Evolutionary conservation across 805 yeast species (phyloP).

Genomic region (Sugiyamaella marilandica): DNA sequence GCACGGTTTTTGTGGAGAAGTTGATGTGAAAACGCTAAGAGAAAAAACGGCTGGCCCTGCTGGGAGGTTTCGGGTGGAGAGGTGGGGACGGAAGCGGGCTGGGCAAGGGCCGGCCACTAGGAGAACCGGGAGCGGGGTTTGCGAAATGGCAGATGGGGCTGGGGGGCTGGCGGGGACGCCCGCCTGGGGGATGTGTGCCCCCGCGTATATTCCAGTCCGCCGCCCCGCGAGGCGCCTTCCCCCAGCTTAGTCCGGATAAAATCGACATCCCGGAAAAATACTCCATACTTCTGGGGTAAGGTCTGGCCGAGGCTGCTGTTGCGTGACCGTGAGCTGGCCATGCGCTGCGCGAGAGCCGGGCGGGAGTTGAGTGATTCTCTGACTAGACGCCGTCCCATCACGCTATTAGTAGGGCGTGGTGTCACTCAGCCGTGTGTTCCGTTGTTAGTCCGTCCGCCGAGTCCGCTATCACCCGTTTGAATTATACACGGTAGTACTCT

Average conservation of each 20-base stretch:
- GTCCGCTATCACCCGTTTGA: too few species aligned
- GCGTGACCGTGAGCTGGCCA: background rate
- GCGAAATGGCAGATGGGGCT: background rate
- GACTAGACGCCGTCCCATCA: too few species aligned
- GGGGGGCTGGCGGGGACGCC: background rate
- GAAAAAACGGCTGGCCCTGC: conserved; percentile 2
- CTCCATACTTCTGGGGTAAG: background rate
- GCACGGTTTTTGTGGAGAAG: background rate
- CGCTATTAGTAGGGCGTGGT: too few species aligned
- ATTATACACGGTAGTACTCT: too few species aligned
- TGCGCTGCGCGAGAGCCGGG: background rate
- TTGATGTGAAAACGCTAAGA: conserved; percentile 1
- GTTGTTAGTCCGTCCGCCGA: too few species aligned
- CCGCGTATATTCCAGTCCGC: conserved; percentile 2
- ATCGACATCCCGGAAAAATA: background rate
- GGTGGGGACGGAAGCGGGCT: background rate
- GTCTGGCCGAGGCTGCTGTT: background rate
- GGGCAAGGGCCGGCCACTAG: background rate
- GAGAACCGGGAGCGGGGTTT: conserved; percentile 1
- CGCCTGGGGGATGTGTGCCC: too few species aligned
- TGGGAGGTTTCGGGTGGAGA: conserved; percentile 5
- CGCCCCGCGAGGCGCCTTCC: background rate
- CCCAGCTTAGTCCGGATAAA: background rate
- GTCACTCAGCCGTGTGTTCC: too few species aligned
- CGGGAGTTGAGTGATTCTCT: too few species aligned